Evolutionary conservation across 208 protist species (phyloP), one percentile per base, ranked within the genome.

Genomic region (Trypanosoma scelopori): DNA sequence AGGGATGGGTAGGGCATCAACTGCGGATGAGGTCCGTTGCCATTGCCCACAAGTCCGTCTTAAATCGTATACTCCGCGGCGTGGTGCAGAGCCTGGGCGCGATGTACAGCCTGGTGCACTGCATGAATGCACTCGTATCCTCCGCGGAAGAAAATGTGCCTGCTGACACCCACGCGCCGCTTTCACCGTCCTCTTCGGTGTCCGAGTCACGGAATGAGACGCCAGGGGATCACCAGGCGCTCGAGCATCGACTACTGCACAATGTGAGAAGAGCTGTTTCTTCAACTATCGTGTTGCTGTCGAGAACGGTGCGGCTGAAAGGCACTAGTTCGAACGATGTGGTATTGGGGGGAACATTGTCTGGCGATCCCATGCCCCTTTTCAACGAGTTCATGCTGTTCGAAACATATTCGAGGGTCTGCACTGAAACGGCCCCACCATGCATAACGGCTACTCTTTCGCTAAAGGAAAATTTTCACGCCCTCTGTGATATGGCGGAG

Each of bases 11-110:
- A 7, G 58, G 45, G 1, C 50, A 63, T 59, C 20, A 73, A 4
- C 56, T 52, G 30, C 25, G 63, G 20, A 59, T 75, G 18, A 76
- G 73, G 32, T 79, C 75, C 23, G 37, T 57, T 27, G 67, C 74
- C 20, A 74, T 70, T 60, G 46, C 65, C 13, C 81, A 85, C 55
- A 86, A 87, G 64, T 66, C 71, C 47, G 65, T 65, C 12, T 64
- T 91, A 27, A 79, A 83, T 55, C 77, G 70, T 22, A 55, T 71
- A 9, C 82, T 88, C 28, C 78, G 65, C 28, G 58, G 79, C 18
- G 78, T 92, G 18, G 80, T 87, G 7, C 80, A 75, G 56, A 77
- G 66, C 47, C 76, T 91, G 39, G 85, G 85, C 6, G 75, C 77
- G 6, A 49, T 67, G 0, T 75, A 89, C 71, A 74, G 59, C 37